phyloP scores from a whole-genome alignment of 2,329 filamentous ascomycete genomes.

The Diaporthe sp. region DNA sequence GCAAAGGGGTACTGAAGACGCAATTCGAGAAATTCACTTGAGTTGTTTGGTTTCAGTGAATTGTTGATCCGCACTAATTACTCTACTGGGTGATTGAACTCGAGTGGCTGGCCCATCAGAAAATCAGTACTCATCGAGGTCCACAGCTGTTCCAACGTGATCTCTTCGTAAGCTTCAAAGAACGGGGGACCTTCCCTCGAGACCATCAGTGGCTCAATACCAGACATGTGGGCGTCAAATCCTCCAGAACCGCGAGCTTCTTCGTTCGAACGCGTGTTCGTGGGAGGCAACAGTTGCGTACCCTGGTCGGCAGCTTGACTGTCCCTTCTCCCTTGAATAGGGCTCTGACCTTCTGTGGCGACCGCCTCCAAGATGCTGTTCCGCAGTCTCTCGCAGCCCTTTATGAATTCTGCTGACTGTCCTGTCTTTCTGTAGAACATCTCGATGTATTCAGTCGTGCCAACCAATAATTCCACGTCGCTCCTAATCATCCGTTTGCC shows the following conservation, averaged over 20 bases:
- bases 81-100: background rate
- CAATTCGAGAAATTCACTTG: background rate
- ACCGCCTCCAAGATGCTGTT: slow-evolving; percentile 3
- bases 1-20: background rate
- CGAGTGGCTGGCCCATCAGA: slow-evolving; percentile 7
- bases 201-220: slow-evolving; percentile 7
- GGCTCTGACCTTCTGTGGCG: background rate
- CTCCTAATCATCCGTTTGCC: slow-evolving; percentile 4
- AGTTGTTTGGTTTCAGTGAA: background rate
- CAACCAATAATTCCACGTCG: slow-evolving; percentile 2
- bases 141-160: slow-evolving; percentile 20
- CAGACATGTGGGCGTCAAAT: background rate
- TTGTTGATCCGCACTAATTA: background rate
- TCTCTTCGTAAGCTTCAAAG: slow-evolving; percentile 7
- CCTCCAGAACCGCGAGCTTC: background rate
- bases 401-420: slow-evolving; percentile 20
- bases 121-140: slow-evolving; percentile 17
- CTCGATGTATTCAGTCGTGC: slow-evolving; percentile 16
- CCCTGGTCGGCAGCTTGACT: background rate
- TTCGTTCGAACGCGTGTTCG: background rate
- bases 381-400: background rate
- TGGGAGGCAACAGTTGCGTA: background rate
- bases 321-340: background rate
- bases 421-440: background rate
- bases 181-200: background rate